Evolutionary conservation across 1,284 basidiomycete genomes (phyloP), one percentile per base, ranked within the genome.

Genomic region (Calocybe gambosa): DNA sequence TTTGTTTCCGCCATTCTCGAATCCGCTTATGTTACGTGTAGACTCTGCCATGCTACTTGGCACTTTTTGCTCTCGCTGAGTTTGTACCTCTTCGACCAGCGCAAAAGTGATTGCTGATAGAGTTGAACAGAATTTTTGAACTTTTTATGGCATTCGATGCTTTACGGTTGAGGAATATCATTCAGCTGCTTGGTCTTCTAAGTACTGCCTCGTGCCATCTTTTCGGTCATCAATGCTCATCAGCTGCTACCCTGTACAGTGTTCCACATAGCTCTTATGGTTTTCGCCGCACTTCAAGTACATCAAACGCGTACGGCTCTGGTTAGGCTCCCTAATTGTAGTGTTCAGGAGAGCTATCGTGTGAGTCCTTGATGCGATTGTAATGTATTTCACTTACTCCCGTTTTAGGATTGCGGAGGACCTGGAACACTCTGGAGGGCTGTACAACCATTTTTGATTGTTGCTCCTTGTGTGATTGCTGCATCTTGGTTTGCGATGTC

Each of bases 31-130:
- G 49, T 43, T 53, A 46, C 16, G 34, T 47, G n/a, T 43, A 89
- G 84, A 90, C 88, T n/a, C 62, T 90, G 51, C 81, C 88, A 52
- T 89, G 88, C 62, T 90, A 89, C 62, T 76, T 90, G 7, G 85
- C 85, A 2, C 70, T 90, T 10, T 90, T 89, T 62, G 78, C 80
- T 29, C 69, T 90, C n/a, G 86, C 83, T 47, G 86, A 87, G 87
- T 86, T 61, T 45, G 75, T 61, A 21, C 15, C 40, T 21, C 31
- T 53, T 26, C 49, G 23, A 15, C 29, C 20, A 6, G 15, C 8
- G n/a, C 31, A 16, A 13, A 16, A 12, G 13, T 25, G 31, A 34
- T 23, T 33, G n/a, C 35, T 43, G 5, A 45, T 18, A 7, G 21
- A 12, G 7, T 34, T 19, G 21, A 43, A 20, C 54, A 88, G 85